A percentile compares a stretch with the other conserved stretches of the same genome.
These are phyloP conservation scores for Calonectria crousiana DNA, from an alignment of 2,329 filamentous ascomycete genomes.

Conservation along the genomic window DNA sequence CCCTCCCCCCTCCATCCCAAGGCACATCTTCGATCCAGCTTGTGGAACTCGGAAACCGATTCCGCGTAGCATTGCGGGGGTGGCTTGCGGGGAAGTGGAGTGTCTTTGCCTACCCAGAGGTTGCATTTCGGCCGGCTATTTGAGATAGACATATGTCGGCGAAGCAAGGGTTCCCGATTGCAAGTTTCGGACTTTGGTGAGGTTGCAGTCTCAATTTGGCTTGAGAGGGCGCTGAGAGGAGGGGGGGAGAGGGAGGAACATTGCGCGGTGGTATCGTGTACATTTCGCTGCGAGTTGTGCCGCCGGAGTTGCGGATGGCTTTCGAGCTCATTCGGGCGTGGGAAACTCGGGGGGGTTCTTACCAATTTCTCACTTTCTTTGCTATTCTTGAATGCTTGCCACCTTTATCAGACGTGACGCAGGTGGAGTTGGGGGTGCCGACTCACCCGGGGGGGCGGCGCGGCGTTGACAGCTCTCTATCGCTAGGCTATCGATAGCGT, in stretches of 20 bases:
- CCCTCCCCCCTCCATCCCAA: background rate
- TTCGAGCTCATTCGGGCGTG: background rate
- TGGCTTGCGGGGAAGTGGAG: slow-evolving; percentile 26
- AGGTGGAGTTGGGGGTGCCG: slow-evolving; percentile 1
- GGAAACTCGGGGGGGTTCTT: background rate
- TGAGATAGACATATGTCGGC: slow-evolving; percentile 1
- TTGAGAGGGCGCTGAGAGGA: background rate
- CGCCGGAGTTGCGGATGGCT: background rate
- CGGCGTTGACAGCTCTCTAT: background rate
- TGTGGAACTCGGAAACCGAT: slow-evolving; percentile 26
- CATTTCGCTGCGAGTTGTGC: background rate
- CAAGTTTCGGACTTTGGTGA: background rate
- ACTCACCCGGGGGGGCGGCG: background rate
- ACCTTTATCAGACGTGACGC: slow-evolving; percentile 6
- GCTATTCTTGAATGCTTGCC: slow-evolving; percentile 7
- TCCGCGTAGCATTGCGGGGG: slow-evolving; percentile 24
- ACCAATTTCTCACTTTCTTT: background rate
- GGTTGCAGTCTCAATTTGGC: background rate
- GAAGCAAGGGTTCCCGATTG: slow-evolving; percentile 6
- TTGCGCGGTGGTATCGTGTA: background rate
- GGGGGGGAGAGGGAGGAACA: background rate
- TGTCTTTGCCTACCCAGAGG: background rate
- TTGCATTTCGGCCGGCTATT: background rate
- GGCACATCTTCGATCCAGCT: background rate
- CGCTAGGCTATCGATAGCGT: background rate